These are phyloP conservation scores for Sideroxylon spinosum DNA, from an alignment of 179 eudicot genomes.

Conservation along the genomic window DNA sequence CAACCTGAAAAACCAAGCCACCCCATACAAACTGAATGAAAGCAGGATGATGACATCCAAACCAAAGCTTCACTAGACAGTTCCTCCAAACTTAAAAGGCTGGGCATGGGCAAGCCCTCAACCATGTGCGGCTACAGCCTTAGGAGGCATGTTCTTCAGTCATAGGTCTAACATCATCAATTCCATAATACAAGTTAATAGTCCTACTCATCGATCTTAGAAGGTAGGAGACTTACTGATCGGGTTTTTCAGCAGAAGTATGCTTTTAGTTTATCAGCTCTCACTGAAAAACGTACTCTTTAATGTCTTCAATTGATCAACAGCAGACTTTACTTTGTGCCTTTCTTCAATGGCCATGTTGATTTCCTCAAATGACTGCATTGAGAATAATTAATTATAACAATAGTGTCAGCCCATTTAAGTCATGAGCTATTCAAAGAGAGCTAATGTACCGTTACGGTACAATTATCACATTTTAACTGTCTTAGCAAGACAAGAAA, in stretches of 20 bases:
- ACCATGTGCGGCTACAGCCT: too few species aligned
- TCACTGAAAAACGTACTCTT: constrained; percentile 21
- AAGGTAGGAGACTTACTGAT: constrained; percentile 11
- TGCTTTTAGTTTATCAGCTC: constrained; percentile 6
- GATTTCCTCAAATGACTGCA: constrained; percentile 48
- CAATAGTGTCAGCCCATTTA: not conserved
- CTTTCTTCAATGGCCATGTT: constrained; percentile 56
- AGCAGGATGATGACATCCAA: too few species aligned
- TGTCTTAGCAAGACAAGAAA: not conserved
- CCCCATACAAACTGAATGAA: too few species aligned
- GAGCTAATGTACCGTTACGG: not conserved
- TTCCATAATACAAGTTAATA: too few species aligned
- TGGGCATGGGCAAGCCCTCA: too few species aligned
- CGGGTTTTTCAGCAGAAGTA: not conserved
- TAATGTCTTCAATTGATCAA: constrained; percentile 38
- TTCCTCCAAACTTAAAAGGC: too few species aligned
- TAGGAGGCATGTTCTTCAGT: too few species aligned
- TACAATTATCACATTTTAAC: not conserved
- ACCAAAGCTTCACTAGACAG: too few species aligned
- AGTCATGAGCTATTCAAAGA: constrained; percentile 1
- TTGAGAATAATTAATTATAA: constrained; percentile 10
- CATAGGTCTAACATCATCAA: too few species aligned
- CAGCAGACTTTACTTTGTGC: constrained; percentile 39
- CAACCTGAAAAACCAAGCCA: too few species aligned
- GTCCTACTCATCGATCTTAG: not conserved